Percentiles rank a stretch among this genome's conserved stretches.
Conservation (phyloP, 2,329 filamentous ascomycete species). For the Akanthomyces uredinophilus region DNA sequence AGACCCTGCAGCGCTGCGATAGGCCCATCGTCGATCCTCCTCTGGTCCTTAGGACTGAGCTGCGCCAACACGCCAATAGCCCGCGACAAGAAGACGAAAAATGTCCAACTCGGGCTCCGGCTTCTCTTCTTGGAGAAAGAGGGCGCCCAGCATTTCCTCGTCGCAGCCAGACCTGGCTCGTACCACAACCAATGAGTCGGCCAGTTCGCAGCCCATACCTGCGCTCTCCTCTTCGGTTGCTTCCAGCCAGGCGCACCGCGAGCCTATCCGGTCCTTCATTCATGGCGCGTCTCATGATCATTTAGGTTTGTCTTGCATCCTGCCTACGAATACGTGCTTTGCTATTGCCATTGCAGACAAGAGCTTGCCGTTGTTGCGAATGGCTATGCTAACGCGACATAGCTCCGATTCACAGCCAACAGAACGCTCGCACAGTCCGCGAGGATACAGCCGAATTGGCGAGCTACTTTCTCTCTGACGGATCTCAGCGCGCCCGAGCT, state of each 20-base stretch:
- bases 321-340: not conserved
- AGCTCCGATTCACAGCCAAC: conserved; percentile 60
- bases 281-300: conserved; percentile 59
- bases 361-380: not conserved
- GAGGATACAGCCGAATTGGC: conserved; percentile 85
- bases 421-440: conserved; percentile 73
- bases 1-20: not conserved
- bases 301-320: conserved; percentile 42
- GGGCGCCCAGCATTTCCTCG: conserved; percentile 31
- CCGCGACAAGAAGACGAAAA: not conserved
- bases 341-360: not conserved
- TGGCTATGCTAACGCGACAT: conserved; percentile 3
- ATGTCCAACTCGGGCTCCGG: conserved; percentile 45
- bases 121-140: conserved; percentile 46
- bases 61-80: not conserved
- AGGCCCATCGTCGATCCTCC: not conserved
- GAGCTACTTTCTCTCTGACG: conserved; percentile 70
- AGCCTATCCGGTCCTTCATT: conserved; percentile 67
- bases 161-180: conserved; percentile 27
- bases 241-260: conserved; percentile 42
- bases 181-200: conserved; percentile 19
- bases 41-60: not conserved
- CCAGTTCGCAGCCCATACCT: conserved; percentile 19
- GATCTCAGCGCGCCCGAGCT: conserved; percentile 39
- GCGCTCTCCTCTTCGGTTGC: conserved; percentile 36